Conservation (phyloP, 2,329 filamentous ascomycete genomes). For the Colletotrichum magnum region DNA sequence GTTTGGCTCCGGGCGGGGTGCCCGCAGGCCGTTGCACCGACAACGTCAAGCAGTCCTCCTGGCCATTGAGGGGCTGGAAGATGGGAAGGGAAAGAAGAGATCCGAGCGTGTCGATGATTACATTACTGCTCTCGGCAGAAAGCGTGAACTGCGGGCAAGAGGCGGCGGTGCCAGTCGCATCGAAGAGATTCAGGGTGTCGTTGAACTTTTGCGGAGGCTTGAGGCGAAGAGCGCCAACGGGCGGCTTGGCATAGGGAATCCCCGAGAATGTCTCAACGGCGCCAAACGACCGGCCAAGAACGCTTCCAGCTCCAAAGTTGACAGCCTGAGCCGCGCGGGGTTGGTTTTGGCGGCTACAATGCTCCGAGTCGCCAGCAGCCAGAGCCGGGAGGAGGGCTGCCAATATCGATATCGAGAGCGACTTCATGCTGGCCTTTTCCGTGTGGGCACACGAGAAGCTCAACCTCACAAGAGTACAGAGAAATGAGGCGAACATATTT, state of each 20-base stretch:
- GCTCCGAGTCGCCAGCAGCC: neutral
- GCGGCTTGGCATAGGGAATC: conserved; percentile 82
- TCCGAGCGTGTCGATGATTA: conserved; percentile 62
- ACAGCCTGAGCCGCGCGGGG: conserved; percentile 57
- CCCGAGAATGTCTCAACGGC: conserved; percentile 79
- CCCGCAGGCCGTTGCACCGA: conserved; percentile 72
- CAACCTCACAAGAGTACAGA: neutral
- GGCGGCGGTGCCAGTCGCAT: conserved; percentile 69
- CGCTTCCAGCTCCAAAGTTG: conserved; percentile 68
- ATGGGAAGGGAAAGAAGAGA: conserved; percentile 68
- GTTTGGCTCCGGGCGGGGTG: conserved; percentile 65
- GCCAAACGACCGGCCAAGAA: conserved; percentile 62
- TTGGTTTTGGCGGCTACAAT: neutral
- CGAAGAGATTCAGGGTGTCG: conserved; percentile 69
- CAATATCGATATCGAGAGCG: neutral
- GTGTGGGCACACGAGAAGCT: neutral
- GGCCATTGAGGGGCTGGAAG: conserved; percentile 67
- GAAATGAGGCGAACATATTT: neutral
- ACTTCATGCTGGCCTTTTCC: conserved; percentile 4
- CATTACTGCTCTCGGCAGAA: conserved; percentile 59
- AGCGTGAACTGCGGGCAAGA: conserved; percentile 82
- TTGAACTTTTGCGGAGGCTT: conserved; percentile 76
- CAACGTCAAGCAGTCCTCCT: conserved; percentile 77
- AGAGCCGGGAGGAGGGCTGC: neutral
- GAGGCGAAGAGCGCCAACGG: conserved; percentile 75